Evolutionary conservation across 768 basidiomycete genomes (phyloP), one percentile per base, ranked within the genome.

Genomic region (Auricularia auricula-judae): DNA sequence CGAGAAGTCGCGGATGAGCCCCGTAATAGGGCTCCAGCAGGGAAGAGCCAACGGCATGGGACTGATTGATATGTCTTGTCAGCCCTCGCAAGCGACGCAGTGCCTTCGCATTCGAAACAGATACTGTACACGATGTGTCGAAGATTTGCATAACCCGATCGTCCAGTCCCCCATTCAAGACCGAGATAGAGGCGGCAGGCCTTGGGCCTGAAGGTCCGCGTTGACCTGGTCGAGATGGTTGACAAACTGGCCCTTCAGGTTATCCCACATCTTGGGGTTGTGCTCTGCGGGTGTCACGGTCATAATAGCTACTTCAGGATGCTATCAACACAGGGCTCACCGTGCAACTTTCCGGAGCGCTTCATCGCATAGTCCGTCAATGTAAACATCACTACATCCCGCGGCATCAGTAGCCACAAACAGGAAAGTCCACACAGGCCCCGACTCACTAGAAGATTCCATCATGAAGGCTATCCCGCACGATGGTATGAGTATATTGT

Each of bases 241-340:
- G 72, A 85, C 69, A 71, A 88, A 86, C 61, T 84, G 77, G 3
- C 76, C 81, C 68, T 78, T 82, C 66, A 87, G 75, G 64, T 81
- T 72, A 64, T 87, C 82, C 85, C 84, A 88, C 84, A 86, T 86
- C 73, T 78, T 80, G n/a, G 84, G 84, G 67, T 85, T 84, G 71
- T 84, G 84, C 70, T 81, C 84, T 84, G 61, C 4, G 35, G 3
- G 58, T 7, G n/a, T 47, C 18, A 56, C 8, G 7, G 4, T 61
- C 11, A 43, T n/a, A 33, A 29, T 29, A 29, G 29, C 3, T 29
- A 29, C 29, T 29, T 39, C 35, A 21, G 64, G n/a, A 66, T 58
- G 47, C 51, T 3, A 63, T 0, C n/a, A 35, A 7, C 29, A 14
- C 5, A 16, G 4, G 16, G 71, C 79, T 53, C 65, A 84, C 84